These are phyloP conservation scores for Beauveria sp. DNA, from an alignment of 2,329 filamentous ascomycete genomes.

Conservation along the genomic window DNA sequence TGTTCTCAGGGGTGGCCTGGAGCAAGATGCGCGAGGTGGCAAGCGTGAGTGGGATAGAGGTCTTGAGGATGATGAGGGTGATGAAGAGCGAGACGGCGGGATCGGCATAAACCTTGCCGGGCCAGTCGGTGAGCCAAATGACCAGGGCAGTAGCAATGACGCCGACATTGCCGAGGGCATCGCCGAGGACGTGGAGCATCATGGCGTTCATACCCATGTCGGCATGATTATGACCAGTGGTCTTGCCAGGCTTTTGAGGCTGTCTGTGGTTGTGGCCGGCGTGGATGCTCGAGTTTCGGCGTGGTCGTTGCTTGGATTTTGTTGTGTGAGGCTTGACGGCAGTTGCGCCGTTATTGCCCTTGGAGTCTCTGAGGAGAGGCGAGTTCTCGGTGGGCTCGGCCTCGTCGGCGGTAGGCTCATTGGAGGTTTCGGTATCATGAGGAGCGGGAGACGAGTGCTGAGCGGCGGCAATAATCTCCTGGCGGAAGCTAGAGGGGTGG, in stretches of 20 bases:
- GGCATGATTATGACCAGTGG: conserved; percentile 67
- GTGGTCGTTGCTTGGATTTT: conserved; percentile 21
- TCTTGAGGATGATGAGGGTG: conserved; percentile 68
- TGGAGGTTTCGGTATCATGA: conserved; percentile 44
- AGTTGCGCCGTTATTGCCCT: conserved; percentile 23
- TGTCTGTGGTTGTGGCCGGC: conserved; percentile 73
- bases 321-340: conserved; percentile 17
- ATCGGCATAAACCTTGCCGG: conserved; percentile 80
- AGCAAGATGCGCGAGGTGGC: conserved; percentile 82
- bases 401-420: conserved; percentile 37
- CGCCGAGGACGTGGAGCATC: conserved; percentile 69
- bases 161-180: conserved; percentile 79
- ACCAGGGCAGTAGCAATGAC: conserved; percentile 76
- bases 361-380: conserved; percentile 37
- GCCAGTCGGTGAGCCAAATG: conserved; percentile 84
- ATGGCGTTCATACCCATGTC: conserved; percentile 95
- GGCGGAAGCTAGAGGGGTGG: conserved; percentile 82
- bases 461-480: conserved; percentile 85
- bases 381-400: conserved; percentile 36
- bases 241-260: conserved; percentile 52
- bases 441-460: conserved; percentile 40
- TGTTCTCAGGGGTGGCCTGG: conserved; percentile 84
- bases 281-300: conserved; percentile 51
- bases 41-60: conserved; percentile 70
- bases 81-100: conserved; percentile 91